Evolutionary conservation across 1,284 basidiomycete species (phyloP).

Genomic region (Macrocybe sp.): DNA sequence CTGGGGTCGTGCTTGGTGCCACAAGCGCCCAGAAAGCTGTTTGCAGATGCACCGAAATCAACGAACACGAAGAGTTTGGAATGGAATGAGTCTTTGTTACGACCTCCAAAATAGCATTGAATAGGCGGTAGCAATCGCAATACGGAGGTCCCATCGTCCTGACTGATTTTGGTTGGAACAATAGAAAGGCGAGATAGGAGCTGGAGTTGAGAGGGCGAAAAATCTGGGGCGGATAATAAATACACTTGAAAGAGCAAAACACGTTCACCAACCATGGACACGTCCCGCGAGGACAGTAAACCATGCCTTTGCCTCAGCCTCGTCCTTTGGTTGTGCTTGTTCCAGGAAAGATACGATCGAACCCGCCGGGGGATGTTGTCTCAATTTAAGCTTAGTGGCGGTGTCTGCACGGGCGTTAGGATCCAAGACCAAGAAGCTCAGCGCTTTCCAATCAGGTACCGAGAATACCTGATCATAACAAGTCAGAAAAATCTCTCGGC

Average conservation of each 20-base stretch:
- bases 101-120: conserved; percentile 66
- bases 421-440: conserved; percentile 74
- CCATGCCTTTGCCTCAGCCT: conserved; percentile 54
- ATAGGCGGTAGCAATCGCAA: conserved; percentile 51
- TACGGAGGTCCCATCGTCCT: conserved; percentile 13
- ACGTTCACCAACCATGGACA: conserved; percentile 50
- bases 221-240: conserved; percentile 33
- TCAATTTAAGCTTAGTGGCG: conserved; percentile 67
- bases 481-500: background rate
- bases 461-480: conserved; percentile 63
- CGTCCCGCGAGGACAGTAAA: conserved; percentile 77
- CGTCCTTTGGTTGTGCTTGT: conserved; percentile 56
- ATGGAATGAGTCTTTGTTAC: conserved; percentile 51
- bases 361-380: conserved; percentile 67
- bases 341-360: conserved; percentile 64
- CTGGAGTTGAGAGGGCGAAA: conserved; percentile 40
- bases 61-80: conserved; percentile 84
- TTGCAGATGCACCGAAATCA: conserved; percentile 83
- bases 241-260: background rate
- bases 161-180: conserved; percentile 40
- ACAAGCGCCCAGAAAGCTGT: conserved; percentile 81
- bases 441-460: conserved; percentile 60
- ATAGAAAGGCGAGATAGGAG: conserved; percentile 48
- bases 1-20: conserved; percentile 90
- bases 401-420: conserved; percentile 56